Percentiles rank a stretch among this genome's conserved stretches.
Conservation (phyloP, 2,329 filamentous ascomycete genomes). For the Fusarium haematococcum region DNA sequence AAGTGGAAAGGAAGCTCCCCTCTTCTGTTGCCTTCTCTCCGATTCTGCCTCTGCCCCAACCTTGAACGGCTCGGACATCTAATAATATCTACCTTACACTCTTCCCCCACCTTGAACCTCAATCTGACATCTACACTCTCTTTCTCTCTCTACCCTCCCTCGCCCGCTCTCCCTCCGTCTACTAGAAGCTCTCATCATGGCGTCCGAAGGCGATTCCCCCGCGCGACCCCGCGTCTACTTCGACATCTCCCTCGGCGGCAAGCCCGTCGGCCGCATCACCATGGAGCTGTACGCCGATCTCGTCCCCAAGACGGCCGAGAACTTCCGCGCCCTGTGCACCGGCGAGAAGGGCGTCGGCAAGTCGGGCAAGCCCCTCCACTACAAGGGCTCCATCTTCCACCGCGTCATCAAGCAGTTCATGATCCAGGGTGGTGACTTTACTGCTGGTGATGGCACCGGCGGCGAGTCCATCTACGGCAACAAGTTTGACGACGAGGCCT, state of each 20-base stretch:
- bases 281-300: constrained; percentile 85
- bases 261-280: constrained; percentile 79
- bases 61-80: not conserved
- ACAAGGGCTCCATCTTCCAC: constrained; percentile 94
- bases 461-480: constrained; percentile 97
- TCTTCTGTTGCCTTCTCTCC: constrained; percentile 40
- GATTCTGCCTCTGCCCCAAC: constrained; percentile 16
- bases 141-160: not conserved
- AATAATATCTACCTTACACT: not conserved
- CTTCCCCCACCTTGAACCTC: not conserved
- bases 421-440: constrained; percentile 96
- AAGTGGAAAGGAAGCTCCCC: constrained; percentile 37
- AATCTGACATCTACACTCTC: constrained; percentile 1
- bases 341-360: constrained; percentile 91
- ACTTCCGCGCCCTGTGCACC: constrained; percentile 94
- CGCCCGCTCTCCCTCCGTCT: not conserved
- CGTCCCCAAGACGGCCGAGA: constrained; percentile 95
- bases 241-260: constrained; percentile 85
- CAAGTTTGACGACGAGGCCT: constrained; percentile 98
- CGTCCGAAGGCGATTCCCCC: constrained; percentile 55
- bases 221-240: constrained; percentile 89
- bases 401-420: constrained; percentile 99
- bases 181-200: constrained; percentile 50
- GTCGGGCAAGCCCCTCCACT: constrained; percentile 86
- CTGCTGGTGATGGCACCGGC: constrained; percentile 91